Base-by-base conservation (phyloP, 345 rosid species). In the Camelina laxa region DNA sequence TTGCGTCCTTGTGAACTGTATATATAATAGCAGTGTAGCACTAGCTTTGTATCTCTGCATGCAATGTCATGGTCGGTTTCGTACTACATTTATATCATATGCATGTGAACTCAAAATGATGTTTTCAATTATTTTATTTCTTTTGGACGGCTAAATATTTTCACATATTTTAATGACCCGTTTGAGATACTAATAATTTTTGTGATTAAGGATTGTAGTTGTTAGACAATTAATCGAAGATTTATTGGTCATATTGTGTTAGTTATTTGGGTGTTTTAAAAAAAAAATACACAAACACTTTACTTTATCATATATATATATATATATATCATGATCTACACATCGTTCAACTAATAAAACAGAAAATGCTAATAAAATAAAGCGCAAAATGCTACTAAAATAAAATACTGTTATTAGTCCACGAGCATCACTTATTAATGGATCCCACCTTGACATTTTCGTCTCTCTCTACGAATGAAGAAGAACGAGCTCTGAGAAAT, bases 21-120 rank as follows among this genome's bases (percentile, higher is more conserved):
- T 27, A 27, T 27, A 27, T 27, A 27, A 56, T 50, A 48, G 11
- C 3, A 42, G 36, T 33, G 30, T 44, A 33, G 41, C 66, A 66
- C 67, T 22, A 57, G 72, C 48, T 36, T 75, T 48, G 73, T 24
- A 24, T 39, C 42, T 66, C 51, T 49, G 60, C 68, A 49, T 75
- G 48, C 79, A 41, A 30, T 47, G 38, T 42, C 63, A 38, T 75
- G 61, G 69, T 68, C 64, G 69, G 74, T 49, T 58, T 19, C 36
- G 62, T 62, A 60, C 41, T 48, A 30, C 39, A 42, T 20, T 14
- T 44, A 63, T 14, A 19, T 41, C 60, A 24, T 56, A 47, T 13
- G 41, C 36, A 75, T 75, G 73, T 75, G 30, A 50, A 10, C 20
- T 75, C 22, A 17, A 19, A 38, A 41, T 49, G 24, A 65, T 67